A percentile compares a stretch with the other conserved stretches of the same genome.
Conservation (phyloP, 1,139 yeast species). For the Yamadazyma epiphylla region DNA sequence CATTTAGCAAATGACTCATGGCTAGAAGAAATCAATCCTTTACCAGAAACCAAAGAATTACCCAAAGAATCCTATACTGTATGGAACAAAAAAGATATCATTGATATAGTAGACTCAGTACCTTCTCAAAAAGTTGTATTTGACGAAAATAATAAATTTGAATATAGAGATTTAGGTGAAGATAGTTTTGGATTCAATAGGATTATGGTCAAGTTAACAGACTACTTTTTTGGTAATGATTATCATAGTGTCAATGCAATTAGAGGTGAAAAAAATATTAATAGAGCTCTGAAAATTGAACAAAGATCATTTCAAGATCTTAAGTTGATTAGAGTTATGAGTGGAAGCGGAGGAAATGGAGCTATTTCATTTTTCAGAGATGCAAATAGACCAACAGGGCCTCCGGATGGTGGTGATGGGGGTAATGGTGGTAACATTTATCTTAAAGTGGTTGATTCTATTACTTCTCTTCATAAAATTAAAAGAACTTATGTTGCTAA, state of each 20-base stretch:
- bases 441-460: constrained; percentile 71
- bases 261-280: constrained; percentile 20
- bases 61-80: constrained; percentile 9
- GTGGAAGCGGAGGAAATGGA: constrained; percentile 92
- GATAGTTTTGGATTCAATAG: constrained; percentile 20
- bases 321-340: constrained; percentile 59
- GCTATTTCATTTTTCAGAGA: constrained; percentile 81
- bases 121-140: constrained; percentile 5
- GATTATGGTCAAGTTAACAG: constrained; percentile 26
- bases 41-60: constrained; percentile 4
- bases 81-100: constrained; percentile 2
- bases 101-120: neutral
- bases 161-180: constrained; percentile 16
- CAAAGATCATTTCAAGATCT: constrained; percentile 52
- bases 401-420: constrained; percentile 98
- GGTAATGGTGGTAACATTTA: constrained; percentile 89
- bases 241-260: constrained; percentile 43
- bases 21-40: constrained; percentile 11
- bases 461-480: constrained; percentile 68
- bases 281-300: constrained; percentile 34
- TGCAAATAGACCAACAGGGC: constrained; percentile 80
- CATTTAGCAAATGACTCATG: constrained; percentile 9
- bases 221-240: constrained; percentile 40
- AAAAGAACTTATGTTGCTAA: constrained; percentile 66
- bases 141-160: constrained; percentile 10